A percentile compares a stretch with the other conserved stretches of the same genome.
Conservation (phyloP, 225 moss, liverwort and hornwort species). For the Physcomitrium patens region DNA sequence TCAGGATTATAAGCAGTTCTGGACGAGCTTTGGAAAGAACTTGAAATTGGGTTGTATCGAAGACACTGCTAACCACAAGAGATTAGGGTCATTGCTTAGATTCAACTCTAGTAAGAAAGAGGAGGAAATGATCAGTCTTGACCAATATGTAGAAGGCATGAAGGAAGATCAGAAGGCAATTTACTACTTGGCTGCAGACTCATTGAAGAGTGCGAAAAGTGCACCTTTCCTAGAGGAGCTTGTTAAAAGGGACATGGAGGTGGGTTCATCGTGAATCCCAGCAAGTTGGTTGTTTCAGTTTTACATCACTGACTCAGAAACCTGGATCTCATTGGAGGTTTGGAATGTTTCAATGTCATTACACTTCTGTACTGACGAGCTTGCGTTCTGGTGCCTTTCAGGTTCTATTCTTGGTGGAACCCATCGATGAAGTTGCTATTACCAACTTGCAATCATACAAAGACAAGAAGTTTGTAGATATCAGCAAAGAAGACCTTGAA, state of each 20-base stretch:
- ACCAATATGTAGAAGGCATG: conserved; percentile 67
- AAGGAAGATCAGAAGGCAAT: conserved; percentile 66
- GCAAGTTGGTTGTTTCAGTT: neutral
- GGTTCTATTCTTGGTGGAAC: conserved; percentile 78
- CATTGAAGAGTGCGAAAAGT: conserved; percentile 79
- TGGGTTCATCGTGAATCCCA: conserved; percentile 22
- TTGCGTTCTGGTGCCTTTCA: conserved; percentile 21
- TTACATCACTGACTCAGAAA: neutral
- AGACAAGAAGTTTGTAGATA: conserved; percentile 81
- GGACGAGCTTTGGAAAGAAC: conserved; percentile 83
- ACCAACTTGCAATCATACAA: conserved; percentile 69
- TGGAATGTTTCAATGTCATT: neutral
- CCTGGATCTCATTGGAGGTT: neutral
- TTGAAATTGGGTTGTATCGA: conserved; percentile 78
- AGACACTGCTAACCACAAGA: conserved; percentile 70
- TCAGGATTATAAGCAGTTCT: conserved; percentile 79
- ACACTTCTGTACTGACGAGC: neutral
- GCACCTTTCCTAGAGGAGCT: conserved; percentile 80
- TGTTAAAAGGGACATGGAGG: conserved; percentile 67
- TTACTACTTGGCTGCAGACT: conserved; percentile 77
- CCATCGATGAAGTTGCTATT: conserved; percentile 77
- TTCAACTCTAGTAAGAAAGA: conserved; percentile 66
- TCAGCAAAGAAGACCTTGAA: conserved; percentile 83
- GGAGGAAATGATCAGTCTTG: conserved; percentile 67
- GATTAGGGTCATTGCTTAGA: conserved; percentile 61